A percentile compares a stretch with the other conserved stretches of the same genome.
Evolutionary conservation across 768 basidiomycete species (phyloP).

Genomic region (Candolleomyces aberdarensis): DNA sequence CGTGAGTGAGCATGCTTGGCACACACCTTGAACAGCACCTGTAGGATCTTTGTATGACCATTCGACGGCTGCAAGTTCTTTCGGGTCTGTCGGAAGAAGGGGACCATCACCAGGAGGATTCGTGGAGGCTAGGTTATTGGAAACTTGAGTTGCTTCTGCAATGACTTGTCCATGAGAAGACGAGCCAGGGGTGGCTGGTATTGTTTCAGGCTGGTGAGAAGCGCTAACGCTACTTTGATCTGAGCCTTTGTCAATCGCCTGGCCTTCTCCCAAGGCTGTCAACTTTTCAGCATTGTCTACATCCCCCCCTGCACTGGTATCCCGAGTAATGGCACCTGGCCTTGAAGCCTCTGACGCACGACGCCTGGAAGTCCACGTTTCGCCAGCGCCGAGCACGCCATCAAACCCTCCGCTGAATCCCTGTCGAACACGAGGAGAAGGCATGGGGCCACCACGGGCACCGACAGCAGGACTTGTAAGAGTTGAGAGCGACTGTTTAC

Average conservation of each 20-base stretch:
- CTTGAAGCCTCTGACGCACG: slow-evolving; percentile 61
- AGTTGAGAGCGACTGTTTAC: slow-evolving; percentile 68
- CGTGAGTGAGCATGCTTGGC: slow-evolving; percentile 3
- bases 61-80: slow-evolving; percentile 60
- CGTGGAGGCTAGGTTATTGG: background rate
- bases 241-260: slow-evolving; percentile 37
- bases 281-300: slow-evolving; percentile 40
- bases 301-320: slow-evolving; percentile 33
- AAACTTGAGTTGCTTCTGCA: background rate
- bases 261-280: slow-evolving; percentile 58
- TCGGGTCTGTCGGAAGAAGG: slow-evolving; percentile 39
- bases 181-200: slow-evolving; percentile 10
- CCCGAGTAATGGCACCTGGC: slow-evolving; percentile 22
- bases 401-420: slow-evolving; percentile 58
- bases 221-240: background rate
- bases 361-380: slow-evolving; percentile 66
- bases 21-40: slow-evolving; percentile 84
- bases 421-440: slow-evolving; percentile 67
- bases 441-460: slow-evolving; percentile 55
- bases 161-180: slow-evolving; percentile 4
- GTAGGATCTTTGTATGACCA: slow-evolving; percentile 95
- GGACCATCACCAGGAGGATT: slow-evolving; percentile 15
- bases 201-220: background rate
- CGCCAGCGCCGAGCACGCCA: slow-evolving; percentile 64
- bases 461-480: slow-evolving; percentile 52